A percentile compares a stretch with the other conserved stretches of the same genome.
Evolutionary conservation across 768 basidiomycete species (phyloP).

Genomic region (Leucocoprinus leucothites): DNA sequence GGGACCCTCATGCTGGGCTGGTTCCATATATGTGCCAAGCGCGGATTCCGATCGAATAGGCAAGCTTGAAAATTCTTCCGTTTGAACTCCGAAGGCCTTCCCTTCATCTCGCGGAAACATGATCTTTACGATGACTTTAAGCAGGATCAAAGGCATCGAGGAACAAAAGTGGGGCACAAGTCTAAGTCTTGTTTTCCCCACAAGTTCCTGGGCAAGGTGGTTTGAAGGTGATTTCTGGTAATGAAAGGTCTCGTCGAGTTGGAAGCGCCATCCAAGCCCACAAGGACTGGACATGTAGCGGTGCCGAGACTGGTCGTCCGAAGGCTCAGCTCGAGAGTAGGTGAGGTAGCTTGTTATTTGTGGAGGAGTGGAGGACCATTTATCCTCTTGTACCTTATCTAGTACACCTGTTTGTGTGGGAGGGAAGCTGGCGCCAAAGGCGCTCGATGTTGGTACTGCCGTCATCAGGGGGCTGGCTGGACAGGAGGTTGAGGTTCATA

Average conservation of each 20-base stretch:
- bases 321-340: neutral
- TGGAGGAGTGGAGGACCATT: neutral
- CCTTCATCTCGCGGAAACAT: neutral
- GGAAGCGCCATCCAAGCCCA: slow-evolving; percentile 9
- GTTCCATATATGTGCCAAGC: neutral
- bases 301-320: neutral
- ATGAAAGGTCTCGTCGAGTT: neutral
- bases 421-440: no score
- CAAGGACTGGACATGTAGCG: neutral
- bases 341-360: slow-evolving; percentile 1
- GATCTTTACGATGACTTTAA: neutral
- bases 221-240: neutral
- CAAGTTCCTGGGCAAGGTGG: neutral
- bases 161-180: neutral
- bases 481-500: no score
- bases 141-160: neutral
- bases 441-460: no score
- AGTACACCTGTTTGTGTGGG: no score
- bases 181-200: neutral
- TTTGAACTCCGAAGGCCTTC: neutral
- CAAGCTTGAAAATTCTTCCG: neutral
- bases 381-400: neutral
- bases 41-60: neutral
- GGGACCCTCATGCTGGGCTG: neutral
- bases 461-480: no score